Evolutionary conservation across 2,329 filamentous ascomycete genomes (phyloP).

Genomic region (Neopestalotiopsis clavispora): DNA sequence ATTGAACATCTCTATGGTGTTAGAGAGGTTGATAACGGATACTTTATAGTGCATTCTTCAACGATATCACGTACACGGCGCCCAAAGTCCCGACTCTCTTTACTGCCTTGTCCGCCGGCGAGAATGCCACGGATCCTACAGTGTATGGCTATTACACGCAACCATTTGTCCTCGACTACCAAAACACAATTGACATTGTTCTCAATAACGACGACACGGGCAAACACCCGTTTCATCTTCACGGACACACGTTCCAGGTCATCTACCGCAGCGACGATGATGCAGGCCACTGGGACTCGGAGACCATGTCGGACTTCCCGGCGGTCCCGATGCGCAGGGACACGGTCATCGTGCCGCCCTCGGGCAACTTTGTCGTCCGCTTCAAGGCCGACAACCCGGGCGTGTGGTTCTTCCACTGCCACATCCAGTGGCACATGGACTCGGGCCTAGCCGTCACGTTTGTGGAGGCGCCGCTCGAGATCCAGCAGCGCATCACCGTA

Average conservation of each 20-base stretch:
- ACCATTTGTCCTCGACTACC: slow-evolving; percentile 69
- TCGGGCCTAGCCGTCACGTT: slow-evolving; percentile 71
- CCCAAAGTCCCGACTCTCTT: slow-evolving; percentile 84
- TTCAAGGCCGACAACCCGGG: slow-evolving; percentile 72
- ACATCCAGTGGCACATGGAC: slow-evolving; percentile 78
- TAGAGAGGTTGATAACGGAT: slow-evolving; percentile 32
- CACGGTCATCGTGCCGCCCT: slow-evolving; percentile 67
- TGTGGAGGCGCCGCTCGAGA: slow-evolving; percentile 63
- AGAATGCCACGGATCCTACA: slow-evolving; percentile 60
- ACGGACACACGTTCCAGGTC: slow-evolving; percentile 77
- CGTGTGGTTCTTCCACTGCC: slow-evolving; percentile 78
- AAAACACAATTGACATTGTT: slow-evolving; percentile 73
- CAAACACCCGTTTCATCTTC: slow-evolving; percentile 78
- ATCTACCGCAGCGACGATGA: slow-evolving; percentile 64
- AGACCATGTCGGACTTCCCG: slow-evolving; percentile 53
- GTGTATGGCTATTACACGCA: slow-evolving; percentile 73
- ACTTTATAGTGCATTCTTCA: slow-evolving; percentile 62
- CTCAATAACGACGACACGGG: slow-evolving; percentile 78
- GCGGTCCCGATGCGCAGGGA: slow-evolving; percentile 69
- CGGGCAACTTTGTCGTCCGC: slow-evolving; percentile 72
- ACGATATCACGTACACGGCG: slow-evolving; percentile 75
- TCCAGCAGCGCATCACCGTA: slow-evolving; percentile 66
- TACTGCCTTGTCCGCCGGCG: slow-evolving; percentile 69
- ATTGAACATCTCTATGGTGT: background rate
- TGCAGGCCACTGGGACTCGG: slow-evolving; percentile 57